phyloP scores from a whole-genome alignment of 202 grass and related monocot genomes.

The Carex sylvatica region DNA sequence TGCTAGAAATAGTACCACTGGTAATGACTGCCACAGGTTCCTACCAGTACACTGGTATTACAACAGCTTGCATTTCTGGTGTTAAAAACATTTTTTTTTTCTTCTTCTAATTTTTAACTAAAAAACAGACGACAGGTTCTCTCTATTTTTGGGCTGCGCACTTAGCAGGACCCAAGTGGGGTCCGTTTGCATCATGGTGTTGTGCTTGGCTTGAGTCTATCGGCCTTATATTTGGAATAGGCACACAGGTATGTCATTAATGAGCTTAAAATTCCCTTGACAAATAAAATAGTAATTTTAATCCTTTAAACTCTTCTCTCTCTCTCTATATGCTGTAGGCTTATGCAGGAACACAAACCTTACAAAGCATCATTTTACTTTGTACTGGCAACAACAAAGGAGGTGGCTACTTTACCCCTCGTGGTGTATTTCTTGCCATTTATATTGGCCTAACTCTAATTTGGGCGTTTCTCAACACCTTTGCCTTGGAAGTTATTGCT shows the following conservation, averaged over 20 bases:
- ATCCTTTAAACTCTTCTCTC: background rate
- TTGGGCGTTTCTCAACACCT: constrained; percentile 97
- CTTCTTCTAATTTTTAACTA: background rate
- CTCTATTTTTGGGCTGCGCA: constrained; percentile 99
- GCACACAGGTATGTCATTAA: constrained; percentile 63
- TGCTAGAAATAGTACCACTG: background rate
- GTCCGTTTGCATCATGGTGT: constrained; percentile 94
- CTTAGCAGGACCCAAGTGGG: constrained; percentile 83
- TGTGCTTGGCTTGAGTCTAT: constrained; percentile 98
- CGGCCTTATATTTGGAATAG: constrained; percentile 89
- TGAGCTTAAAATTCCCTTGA: background rate
- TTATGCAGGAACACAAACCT: constrained; percentile 70
- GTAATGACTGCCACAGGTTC: background rate
- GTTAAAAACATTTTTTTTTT: background rate
- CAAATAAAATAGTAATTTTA: background rate
- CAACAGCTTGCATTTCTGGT: background rate
- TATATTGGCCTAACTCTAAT: constrained; percentile 73
- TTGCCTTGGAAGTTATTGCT: constrained; percentile 91
- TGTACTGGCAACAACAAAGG: constrained; percentile 86
- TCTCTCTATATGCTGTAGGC: constrained; percentile 45
- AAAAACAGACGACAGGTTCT: constrained; percentile 85
- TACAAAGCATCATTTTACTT: constrained; percentile 92
- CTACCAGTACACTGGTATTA: background rate
- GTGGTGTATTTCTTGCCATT: constrained; percentile 80
- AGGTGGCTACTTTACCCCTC: constrained; percentile 75